Evolutionary conservation across 2,329 filamentous ascomycete genomes (phyloP).

Genomic region (Ceratocystis huliohia): DNA sequence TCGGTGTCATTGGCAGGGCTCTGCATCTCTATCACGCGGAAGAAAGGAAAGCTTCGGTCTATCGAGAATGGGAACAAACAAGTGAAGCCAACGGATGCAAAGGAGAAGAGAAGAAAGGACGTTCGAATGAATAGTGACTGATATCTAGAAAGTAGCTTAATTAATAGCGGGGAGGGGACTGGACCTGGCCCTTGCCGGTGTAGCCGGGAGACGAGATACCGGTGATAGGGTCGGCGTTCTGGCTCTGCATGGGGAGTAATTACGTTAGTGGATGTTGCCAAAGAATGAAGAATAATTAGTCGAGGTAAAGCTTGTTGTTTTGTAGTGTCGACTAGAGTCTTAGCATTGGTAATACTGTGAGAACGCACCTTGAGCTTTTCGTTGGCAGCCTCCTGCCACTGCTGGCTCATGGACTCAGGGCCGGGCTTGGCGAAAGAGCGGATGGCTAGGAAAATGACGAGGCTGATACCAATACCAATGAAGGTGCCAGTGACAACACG

Average conservation of each 20-base stretch:
- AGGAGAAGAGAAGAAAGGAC: constrained; percentile 21
- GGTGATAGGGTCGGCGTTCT: constrained; percentile 77
- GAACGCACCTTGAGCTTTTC: constrained; percentile 76
- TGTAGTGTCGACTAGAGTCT: neutral
- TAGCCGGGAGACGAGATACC: constrained; percentile 72
- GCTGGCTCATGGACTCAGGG: constrained; percentile 85
- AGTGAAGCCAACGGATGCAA: constrained; percentile 22
- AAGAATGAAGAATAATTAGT: too few relatives aligned
- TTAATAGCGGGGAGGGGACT: constrained; percentile 48
- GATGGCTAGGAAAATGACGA: constrained; percentile 58
- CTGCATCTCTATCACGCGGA: constrained; percentile 12
- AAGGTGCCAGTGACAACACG: constrained; percentile 64
- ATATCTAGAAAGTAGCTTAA: constrained; percentile 18
- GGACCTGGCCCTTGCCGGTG: constrained; percentile 63
- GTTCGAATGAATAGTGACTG: constrained; percentile 19
- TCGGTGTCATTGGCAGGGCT: constrained; percentile 6
- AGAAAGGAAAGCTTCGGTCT: constrained; percentile 23
- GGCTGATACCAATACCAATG: constrained; percentile 52
- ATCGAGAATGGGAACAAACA: constrained; percentile 28
- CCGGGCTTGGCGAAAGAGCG: constrained; percentile 58
- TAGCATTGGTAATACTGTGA: neutral
- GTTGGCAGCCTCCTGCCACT: constrained; percentile 92
- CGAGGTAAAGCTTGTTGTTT: too few relatives aligned
- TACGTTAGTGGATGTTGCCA: constrained; percentile 18
- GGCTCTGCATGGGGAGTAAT: constrained; percentile 41